Evolutionary conservation across 1,284 basidiomycete species (phyloP).

Genomic region (Rhodotorula sp.): DNA sequence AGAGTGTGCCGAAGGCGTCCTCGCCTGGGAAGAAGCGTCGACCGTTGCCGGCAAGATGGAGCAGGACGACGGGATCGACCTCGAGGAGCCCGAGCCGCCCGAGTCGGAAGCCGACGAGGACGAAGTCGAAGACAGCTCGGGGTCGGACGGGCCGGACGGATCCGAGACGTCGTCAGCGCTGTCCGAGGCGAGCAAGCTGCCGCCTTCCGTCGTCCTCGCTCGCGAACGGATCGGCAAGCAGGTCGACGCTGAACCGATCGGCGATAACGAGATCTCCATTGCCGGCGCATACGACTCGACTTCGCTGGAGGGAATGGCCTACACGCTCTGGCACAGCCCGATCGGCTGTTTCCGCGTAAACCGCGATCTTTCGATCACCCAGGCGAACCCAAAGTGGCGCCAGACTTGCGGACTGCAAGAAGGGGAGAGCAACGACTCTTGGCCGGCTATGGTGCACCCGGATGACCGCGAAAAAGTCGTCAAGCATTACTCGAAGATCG

Average conservation of each 20-base stretch:
- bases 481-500: slow-evolving; percentile 14
- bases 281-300: slow-evolving; percentile 9
- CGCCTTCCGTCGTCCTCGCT: background rate
- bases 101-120: background rate
- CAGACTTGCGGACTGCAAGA: background rate
- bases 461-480: slow-evolving; percentile 19
- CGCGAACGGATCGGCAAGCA: background rate
- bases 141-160: too few relatives aligned
- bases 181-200: slow-evolving; percentile 2
- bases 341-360: slow-evolving; percentile 18
- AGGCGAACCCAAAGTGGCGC: slow-evolving; percentile 20
- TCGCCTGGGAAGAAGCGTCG: slow-evolving; percentile 1
- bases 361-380: slow-evolving; percentile 9
- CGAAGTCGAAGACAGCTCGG: background rate
- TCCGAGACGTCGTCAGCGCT: background rate
- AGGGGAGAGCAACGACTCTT: slow-evolving; percentile 19
- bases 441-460: slow-evolving; percentile 17
- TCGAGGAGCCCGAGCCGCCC: slow-evolving; percentile 7
- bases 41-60: slow-evolving; percentile 10
- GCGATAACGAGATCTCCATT: slow-evolving; percentile 15
- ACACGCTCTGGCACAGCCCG: slow-evolving; percentile 1
- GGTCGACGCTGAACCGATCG: background rate
- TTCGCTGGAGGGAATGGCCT: slow-evolving; percentile 13
- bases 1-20: background rate
- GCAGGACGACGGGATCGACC: slow-evolving; percentile 7